Evolutionary conservation across 2,329 filamentous ascomycete species (phyloP), one percentile per base, ranked within the genome.

Genomic region (Fusarium sp.): DNA sequence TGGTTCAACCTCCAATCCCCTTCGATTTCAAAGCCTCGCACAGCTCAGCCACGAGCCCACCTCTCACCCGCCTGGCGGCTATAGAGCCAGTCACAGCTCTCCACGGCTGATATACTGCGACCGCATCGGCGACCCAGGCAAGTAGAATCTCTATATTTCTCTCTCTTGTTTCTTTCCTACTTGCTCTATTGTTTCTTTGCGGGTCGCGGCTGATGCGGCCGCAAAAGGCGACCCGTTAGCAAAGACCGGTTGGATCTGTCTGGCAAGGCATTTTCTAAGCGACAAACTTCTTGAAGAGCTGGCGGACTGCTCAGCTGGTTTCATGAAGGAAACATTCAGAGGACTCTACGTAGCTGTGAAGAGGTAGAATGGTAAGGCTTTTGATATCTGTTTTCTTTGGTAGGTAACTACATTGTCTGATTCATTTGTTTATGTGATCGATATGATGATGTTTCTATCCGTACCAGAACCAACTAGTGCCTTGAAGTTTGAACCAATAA

Each of bases 181-280:
- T 19, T 35, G 41, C 47, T 33, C 23, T 11, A 46, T 56, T 70
- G 43, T 35, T 44, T 56, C 47, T 49, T 48, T 43, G 32, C 14
- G 15, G 68, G 65, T 33, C 54, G 43, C 48, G 25, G n/a, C 33
- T 41, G 39, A 71, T 66, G 61, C 61, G 64, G 44, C 67, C 67
- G 25, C 15, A 13, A 17, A 32, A 46, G 49, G 30, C 30, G 55
- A 53, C 44, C 35, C 17, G 17, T 53, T 52, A 53, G 50, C n/a
- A 22, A 37, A 30, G 57, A 56, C 61, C 56, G 40, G 37, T 49
- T 23, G 35, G 35, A 6, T 30, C 17, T 40, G 32, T 56, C 56
- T 43, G 57, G 60, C 53, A 63, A 73, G 71, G 71, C 71, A 56
- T 73, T 73, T 66, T 73, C 60, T 41, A 27, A 62, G 40, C 27